phyloP scores from a whole-genome alignment of 352 stramenopile species.

The Phytophthora sp. region DNA sequence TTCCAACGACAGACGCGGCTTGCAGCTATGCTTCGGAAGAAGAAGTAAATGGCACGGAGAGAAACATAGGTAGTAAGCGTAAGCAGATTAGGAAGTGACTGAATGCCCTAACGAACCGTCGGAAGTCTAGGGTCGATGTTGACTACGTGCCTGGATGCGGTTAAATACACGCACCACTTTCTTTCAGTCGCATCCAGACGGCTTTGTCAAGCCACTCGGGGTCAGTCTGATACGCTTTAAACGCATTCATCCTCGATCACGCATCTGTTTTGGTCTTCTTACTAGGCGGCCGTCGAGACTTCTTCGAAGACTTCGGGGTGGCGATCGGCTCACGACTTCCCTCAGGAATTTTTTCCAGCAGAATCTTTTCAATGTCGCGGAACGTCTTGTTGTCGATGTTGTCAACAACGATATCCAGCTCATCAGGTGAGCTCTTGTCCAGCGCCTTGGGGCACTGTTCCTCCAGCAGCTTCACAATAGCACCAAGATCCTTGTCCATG shows the following conservation, averaged over 20 bases:
- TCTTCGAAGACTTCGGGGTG: conserved; percentile 70
- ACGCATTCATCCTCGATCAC: conserved; percentile 27
- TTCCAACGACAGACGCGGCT: conserved; percentile 62
- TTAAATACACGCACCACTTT: conserved; percentile 29
- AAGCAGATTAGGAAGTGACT: conserved; percentile 13
- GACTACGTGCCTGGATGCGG: conserved; percentile 22
- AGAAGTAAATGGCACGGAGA: conserved; percentile 26
- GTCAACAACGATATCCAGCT: conserved; percentile 90
- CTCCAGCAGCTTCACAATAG: conserved; percentile 83
- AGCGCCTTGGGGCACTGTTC: conserved; percentile 87
- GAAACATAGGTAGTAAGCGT: conserved; percentile 5
- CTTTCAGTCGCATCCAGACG: conserved; percentile 9
- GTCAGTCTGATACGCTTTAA: conserved; percentile 18
- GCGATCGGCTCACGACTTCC: conserved; percentile 62
- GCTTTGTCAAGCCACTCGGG: conserved; percentile 4
- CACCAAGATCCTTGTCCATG: conserved; percentile 65
- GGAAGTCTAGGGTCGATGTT: conserved; percentile 7
- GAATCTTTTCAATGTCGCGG: conserved; percentile 82
- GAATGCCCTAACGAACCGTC: conserved; percentile 18
- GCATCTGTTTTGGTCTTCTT: conserved; percentile 74
- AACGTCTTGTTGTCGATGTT: conserved; percentile 90
- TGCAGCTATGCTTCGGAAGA: conserved; percentile 57
- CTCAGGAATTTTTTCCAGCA: conserved; percentile 77
- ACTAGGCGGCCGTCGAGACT: conserved; percentile 52
- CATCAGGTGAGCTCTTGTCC: conserved; percentile 87